Percentiles rank a stretch among this genome's conserved stretches.
Conservation (phyloP, 208 protist species). For the Vickermania spadyakhi region DNA sequence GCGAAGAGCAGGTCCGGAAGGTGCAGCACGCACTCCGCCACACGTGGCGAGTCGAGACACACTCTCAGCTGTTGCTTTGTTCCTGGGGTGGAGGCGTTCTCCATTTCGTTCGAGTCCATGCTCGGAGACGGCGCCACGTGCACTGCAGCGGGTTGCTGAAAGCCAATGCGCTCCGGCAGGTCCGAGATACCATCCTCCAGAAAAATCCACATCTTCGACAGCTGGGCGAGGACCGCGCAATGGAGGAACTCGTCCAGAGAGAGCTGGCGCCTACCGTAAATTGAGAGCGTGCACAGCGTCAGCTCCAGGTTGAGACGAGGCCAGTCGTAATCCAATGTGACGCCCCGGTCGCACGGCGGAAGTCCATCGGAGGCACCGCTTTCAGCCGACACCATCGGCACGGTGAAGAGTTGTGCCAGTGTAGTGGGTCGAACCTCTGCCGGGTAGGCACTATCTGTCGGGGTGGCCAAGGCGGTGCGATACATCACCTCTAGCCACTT, state of each 20-base stretch:
- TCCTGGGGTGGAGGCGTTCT: not conserved
- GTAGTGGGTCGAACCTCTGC: conserved; percentile 8
- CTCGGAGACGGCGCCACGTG: not conserved
- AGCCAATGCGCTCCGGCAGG: conserved; percentile 10
- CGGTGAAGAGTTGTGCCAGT: conserved; percentile 11
- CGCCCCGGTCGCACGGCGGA: conserved; percentile 3
- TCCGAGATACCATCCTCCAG: conserved; percentile 8
- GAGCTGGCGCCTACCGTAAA: conserved; percentile 18
- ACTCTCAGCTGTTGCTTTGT: not conserved
- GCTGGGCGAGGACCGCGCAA: conserved; percentile 29
- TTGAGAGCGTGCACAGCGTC: conserved; percentile 26
- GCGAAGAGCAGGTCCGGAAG: not conserved
- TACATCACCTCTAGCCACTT: conserved; percentile 47
- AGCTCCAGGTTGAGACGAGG: conserved; percentile 30
- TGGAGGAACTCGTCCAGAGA: conserved; percentile 27
- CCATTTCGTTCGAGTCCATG: not conserved
- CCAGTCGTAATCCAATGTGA: conserved; percentile 16
- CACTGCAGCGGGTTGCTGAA: not conserved
- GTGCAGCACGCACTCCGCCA: not conserved
- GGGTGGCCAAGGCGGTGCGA: conserved; percentile 15
- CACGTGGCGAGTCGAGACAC: not conserved
- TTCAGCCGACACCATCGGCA: not conserved
- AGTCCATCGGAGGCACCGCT: not conserved
- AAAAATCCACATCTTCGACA: conserved; percentile 32
- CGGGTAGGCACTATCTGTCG: conserved; percentile 17